Evolutionary conservation across 192 early-diverging fungal genomes (phyloP).

Genomic region (Chytriomyces sp.): DNA sequence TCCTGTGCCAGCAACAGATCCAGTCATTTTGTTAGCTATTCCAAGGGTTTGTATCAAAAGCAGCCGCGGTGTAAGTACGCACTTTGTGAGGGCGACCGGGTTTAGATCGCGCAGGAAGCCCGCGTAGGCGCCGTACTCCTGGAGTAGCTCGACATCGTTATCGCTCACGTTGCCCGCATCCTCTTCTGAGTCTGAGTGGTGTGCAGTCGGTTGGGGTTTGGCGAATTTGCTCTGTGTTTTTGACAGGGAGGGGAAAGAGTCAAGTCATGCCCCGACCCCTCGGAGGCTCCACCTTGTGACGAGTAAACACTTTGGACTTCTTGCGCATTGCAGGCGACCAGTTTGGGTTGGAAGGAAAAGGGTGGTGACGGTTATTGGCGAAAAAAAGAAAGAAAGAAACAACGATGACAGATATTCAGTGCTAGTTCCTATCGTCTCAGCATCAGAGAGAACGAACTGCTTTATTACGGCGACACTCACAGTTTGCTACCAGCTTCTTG

Average conservation of each 20-base stretch:
- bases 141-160: conserved; percentile 73
- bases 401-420: too few relatives aligned
- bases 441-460: too few relatives aligned
- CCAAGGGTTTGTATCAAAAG: background rate
- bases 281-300: conserved; percentile 23
- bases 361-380: background rate
- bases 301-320: conserved; percentile 23
- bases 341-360: background rate
- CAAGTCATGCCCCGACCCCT: too few relatives aligned
- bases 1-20: background rate
- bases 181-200: conserved; percentile 34
- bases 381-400: background rate
- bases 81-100: conserved; percentile 65
- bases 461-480: too few relatives aligned
- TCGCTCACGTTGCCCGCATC: conserved; percentile 69
- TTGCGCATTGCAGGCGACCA: conserved; percentile 2
- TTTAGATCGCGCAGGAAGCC: conserved; percentile 69
- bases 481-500: too few relatives aligned
- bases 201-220: conserved; percentile 6
- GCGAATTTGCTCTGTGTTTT: background rate
- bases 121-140: conserved; percentile 62
- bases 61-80: conserved; percentile 1
- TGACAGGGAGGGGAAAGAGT: background rate
- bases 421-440: too few relatives aligned
- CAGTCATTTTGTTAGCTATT: background rate